Conservation (phyloP, 495 filamentous ascomycete genomes). For the Friedmanniomyces simplex region DNA sequence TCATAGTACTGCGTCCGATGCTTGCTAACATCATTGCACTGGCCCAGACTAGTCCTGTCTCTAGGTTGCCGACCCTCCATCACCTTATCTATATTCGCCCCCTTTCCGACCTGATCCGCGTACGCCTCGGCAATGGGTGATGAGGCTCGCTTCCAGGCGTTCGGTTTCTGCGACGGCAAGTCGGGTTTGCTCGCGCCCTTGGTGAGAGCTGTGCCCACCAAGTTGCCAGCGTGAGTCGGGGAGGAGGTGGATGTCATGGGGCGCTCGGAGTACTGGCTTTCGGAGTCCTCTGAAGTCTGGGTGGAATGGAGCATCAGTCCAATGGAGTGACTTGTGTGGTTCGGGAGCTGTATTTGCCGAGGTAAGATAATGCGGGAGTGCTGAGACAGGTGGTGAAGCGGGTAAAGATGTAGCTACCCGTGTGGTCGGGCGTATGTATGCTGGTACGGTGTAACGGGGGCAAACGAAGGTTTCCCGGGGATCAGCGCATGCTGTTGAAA, state of each 20-base stretch:
- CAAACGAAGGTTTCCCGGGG: no score
- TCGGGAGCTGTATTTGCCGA: not conserved
- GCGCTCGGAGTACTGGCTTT: not conserved
- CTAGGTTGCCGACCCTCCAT: not conserved
- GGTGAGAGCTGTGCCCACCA: not conserved
- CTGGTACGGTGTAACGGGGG: no score
- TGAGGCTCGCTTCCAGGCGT: conserved; percentile 4
- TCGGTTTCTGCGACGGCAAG: not conserved
- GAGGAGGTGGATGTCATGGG: not conserved
- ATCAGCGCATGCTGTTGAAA: no score
- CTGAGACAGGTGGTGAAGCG: not conserved
- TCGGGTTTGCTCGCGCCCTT: not conserved
- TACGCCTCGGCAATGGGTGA: conserved; percentile 7
- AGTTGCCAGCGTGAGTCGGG: not conserved
- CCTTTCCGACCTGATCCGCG: not conserved
- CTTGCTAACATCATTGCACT: conserved; percentile 10
- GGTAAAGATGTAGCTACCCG: not conserved
- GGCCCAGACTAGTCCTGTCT: conserved; percentile 5
- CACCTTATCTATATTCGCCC: conserved; percentile 3
- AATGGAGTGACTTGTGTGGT: not conserved
- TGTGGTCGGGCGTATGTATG: not conserved
- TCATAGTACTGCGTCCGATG: conserved; percentile 43
- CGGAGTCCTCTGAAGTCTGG: not conserved
- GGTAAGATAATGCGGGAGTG: not conserved
- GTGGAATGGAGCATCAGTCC: not conserved